phyloP scores from a whole-genome alignment of 208 protist species.

The Crithidia mellificae region DNA sequence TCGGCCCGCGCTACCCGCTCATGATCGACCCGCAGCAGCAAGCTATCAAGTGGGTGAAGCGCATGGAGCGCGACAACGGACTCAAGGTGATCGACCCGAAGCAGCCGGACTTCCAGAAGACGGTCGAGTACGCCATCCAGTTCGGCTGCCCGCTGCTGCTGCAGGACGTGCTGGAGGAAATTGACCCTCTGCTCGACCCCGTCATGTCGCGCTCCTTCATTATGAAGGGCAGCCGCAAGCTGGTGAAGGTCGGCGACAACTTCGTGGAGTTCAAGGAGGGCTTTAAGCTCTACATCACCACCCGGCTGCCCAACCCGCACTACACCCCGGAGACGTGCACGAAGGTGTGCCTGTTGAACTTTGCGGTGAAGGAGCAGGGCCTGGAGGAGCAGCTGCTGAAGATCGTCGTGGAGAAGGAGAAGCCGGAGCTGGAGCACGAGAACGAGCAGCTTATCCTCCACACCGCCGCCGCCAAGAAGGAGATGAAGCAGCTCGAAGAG shows the following conservation, averaged over 20 bases:
- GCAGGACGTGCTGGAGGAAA: slow-evolving; percentile 97
- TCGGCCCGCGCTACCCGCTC: slow-evolving; percentile 95
- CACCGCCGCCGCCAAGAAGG: slow-evolving; percentile 93
- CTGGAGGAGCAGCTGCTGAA: slow-evolving; percentile 98
- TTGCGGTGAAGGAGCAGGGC: slow-evolving; percentile 97
- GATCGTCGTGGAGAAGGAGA: slow-evolving; percentile 97
- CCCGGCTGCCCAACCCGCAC: slow-evolving; percentile 96
- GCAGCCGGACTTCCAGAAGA: slow-evolving; percentile 94
- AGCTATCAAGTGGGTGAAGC: slow-evolving; percentile 99
- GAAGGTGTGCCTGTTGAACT: slow-evolving; percentile 98
- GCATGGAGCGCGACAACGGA: slow-evolving; percentile 92
- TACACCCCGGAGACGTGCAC: slow-evolving; percentile 98
- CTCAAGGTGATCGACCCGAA: slow-evolving; percentile 95
- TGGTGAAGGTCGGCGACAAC: slow-evolving; percentile 98
- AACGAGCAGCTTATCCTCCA: slow-evolving; percentile 96
- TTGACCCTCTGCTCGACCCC: slow-evolving; percentile 97
- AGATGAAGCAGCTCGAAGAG: slow-evolving; percentile 97
- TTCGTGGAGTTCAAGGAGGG: slow-evolving; percentile 96
- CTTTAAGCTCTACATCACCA: slow-evolving; percentile 98
- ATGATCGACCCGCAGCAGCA: slow-evolving; percentile 99
- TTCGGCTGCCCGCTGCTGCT: slow-evolving; percentile 96
- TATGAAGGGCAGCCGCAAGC: slow-evolving; percentile 86
- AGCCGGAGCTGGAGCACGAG: slow-evolving; percentile 97
- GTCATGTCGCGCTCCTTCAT: slow-evolving; percentile 95
- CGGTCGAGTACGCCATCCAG: slow-evolving; percentile 97